phyloP scores from a whole-genome alignment of 352 stramenopile species.

The Globisporangium polare region DNA sequence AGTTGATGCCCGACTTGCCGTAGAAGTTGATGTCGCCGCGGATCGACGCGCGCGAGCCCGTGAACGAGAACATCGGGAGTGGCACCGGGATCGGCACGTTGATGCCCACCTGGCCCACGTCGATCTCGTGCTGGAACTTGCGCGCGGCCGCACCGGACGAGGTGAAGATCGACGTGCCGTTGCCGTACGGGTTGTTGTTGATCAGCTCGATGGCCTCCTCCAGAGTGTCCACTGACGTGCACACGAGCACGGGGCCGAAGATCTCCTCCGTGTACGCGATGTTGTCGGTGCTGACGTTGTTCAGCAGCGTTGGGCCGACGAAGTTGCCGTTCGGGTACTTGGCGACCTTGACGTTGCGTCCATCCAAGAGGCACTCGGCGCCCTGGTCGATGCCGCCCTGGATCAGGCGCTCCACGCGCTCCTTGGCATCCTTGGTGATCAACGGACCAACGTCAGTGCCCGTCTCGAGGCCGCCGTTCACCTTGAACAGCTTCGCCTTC shows the following conservation, averaged over 20 bases:
- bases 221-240: slow-evolving; percentile 90
- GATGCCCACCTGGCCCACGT: slow-evolving; percentile 95
- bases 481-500: slow-evolving; percentile 88
- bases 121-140: slow-evolving; percentile 96
- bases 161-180: slow-evolving; percentile 97
- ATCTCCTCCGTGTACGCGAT: slow-evolving; percentile 94
- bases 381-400: slow-evolving; percentile 87
- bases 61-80: slow-evolving; percentile 98
- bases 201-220: slow-evolving; percentile 96
- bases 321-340: slow-evolving; percentile 97
- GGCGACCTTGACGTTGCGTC: slow-evolving; percentile 82
- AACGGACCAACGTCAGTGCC: slow-evolving; percentile 82
- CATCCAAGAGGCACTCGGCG: slow-evolving; percentile 89
- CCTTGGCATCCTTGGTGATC: slow-evolving; percentile 88
- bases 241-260: slow-evolving; percentile 96
- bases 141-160: slow-evolving; percentile 88
- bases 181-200: slow-evolving; percentile 96
- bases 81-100: slow-evolving; percentile 98
- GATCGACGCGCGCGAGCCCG: slow-evolving; percentile 92
- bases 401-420: slow-evolving; percentile 89
- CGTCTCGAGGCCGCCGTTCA: slow-evolving; percentile 83
- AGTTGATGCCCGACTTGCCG: slow-evolving; percentile 94
- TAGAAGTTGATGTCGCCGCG: slow-evolving; percentile 97
- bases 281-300: slow-evolving; percentile 81
- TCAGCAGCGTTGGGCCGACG: slow-evolving; percentile 92